Base-by-base conservation (phyloP, 108 stramenopile species). In the Pseudonitzschia delicatissima region DNA sequence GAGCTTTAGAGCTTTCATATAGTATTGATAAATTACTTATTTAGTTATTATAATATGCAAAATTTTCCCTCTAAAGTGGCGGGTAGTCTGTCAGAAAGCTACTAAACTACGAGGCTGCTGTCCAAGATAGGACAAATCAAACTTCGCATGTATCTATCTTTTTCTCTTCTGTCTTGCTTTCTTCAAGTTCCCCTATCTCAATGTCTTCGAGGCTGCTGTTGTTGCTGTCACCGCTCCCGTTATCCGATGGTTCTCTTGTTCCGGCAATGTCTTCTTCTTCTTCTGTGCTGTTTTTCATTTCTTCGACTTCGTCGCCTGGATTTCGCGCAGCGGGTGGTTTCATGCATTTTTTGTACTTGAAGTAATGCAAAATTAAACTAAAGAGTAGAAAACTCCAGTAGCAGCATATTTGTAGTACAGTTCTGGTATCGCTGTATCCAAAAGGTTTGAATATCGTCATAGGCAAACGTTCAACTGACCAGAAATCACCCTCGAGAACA, bases 361-460 rank as follows among this genome's bases (percentile, higher is more conserved):
- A 66, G 49, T 67, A 77, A 45, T 91, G 90, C n/a, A 87, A 60
- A 29, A 68, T 2, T 8, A 69, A 25, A 23, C 74, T 67, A 18
- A 91, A 72, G 3, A 63, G 23, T 8, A 91, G 62, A 77, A 83
- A 88, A 17, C 21, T 32, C 90, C 90, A 91, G 49, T 85, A 91
- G 45, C 64, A 64, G 29, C 64, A 72, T 20, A 88, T 79, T 53
- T 88, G 79, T 8, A 91, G 58, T 7, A 85, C 78, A 36, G 90
- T 88, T 48, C 87, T 77, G 13, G 68, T 72, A 36, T 80, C 72
- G 36, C 80, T 85, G 76, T 88, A 91, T 15, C 90, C 90, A 77
- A 91, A 91, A 13, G 87, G 85, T 66, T 91, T 88, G 36, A 91
- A 59, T 17, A 91, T 51, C 20, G 86, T 83, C 83, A 91, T 87